Conservation (phyloP, 2,329 filamentous ascomycete species). For the Chaetomiaceae sp. region DNA sequence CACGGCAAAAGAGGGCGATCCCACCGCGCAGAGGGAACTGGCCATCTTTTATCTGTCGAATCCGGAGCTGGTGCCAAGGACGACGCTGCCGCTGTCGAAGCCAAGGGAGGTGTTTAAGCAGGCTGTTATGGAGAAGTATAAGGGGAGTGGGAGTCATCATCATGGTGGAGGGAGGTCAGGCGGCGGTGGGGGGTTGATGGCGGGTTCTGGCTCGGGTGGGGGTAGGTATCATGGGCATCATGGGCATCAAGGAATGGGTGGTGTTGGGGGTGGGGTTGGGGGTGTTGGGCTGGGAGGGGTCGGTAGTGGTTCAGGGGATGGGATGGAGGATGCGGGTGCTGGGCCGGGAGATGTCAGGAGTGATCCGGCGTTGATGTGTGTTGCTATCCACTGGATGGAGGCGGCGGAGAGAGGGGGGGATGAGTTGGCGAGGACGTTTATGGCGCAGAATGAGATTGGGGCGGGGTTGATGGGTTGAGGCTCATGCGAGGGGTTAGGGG, state of each 20-base stretch:
- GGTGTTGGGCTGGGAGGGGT: constrained; percentile 30
- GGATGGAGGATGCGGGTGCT: constrained; percentile 27
- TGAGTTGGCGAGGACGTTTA: constrained; percentile 73
- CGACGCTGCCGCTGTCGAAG: constrained; percentile 77
- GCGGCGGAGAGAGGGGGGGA: constrained; percentile 82
- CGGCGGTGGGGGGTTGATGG: not conserved
- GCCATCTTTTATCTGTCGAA: constrained; percentile 91
- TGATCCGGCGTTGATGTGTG: constrained; percentile 85
- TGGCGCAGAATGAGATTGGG: constrained; percentile 56
- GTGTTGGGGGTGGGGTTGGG: constrained; percentile 35
- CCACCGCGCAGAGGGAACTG: constrained; percentile 86
- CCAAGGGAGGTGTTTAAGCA: constrained; percentile 88
- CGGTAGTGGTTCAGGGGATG: constrained; percentile 20
- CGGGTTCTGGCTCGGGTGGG: too few species aligned
- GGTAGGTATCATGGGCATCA: constrained; percentile 14
- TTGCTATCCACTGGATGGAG: constrained; percentile 97
- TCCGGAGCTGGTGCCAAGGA: constrained; percentile 75
- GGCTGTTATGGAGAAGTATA: constrained; percentile 70
- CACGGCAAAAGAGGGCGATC: constrained; percentile 85
- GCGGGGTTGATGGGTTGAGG: constrained; percentile 16
- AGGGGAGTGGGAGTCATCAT: constrained; percentile 38
- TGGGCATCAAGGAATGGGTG: not conserved
- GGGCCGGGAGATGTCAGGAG: constrained; percentile 54
- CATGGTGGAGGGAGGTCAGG: constrained; percentile 28
- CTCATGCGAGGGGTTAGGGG: not conserved